Evolutionary conservation across 2,329 filamentous ascomycete genomes (phyloP).

Genomic region (Fusarium virguliforme): DNA sequence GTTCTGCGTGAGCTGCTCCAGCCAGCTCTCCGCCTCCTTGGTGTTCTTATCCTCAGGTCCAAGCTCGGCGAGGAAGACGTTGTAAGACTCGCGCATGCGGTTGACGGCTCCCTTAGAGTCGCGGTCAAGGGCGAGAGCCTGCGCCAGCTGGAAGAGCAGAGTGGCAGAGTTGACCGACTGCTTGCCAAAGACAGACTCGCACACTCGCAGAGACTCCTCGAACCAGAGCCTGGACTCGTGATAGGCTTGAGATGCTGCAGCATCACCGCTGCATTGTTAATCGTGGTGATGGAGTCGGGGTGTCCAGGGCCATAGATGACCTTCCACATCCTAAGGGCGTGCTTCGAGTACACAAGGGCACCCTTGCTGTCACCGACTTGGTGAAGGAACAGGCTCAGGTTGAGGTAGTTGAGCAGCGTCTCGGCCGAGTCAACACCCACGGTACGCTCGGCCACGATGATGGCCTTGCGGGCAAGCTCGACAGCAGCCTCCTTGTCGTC

Average conservation of each 20-base stretch:
- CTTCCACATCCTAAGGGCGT: slow-evolving; percentile 96
- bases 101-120: slow-evolving; percentile 92
- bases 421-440: slow-evolving; percentile 94
- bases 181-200: slow-evolving; percentile 90
- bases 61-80: slow-evolving; percentile 90
- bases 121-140: slow-evolving; percentile 94
- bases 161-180: slow-evolving; percentile 94
- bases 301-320: slow-evolving; percentile 94
- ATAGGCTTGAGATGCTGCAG: slow-evolving; percentile 95
- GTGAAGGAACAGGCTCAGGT: slow-evolving; percentile 94
- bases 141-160: slow-evolving; percentile 95
- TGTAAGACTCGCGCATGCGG: slow-evolving; percentile 97
- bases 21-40: slow-evolving; percentile 96
- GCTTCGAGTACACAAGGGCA: slow-evolving; percentile 90
- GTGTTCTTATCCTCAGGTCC: slow-evolving; percentile 96
- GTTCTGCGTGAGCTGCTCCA: slow-evolving; percentile 95
- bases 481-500: slow-evolving; percentile 97
- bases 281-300: slow-evolving; percentile 97
- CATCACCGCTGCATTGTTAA: slow-evolving; percentile 99
- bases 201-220: slow-evolving; percentile 90
- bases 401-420: slow-evolving; percentile 95
- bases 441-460: slow-evolving; percentile 95
- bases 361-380: slow-evolving; percentile 90
- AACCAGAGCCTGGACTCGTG: slow-evolving; percentile 97
- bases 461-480: slow-evolving; percentile 95